Percentiles rank a stretch among this genome's conserved stretches.
Conservation (phyloP, 306 rosid species). For the Astragalus membranaceus region DNA sequence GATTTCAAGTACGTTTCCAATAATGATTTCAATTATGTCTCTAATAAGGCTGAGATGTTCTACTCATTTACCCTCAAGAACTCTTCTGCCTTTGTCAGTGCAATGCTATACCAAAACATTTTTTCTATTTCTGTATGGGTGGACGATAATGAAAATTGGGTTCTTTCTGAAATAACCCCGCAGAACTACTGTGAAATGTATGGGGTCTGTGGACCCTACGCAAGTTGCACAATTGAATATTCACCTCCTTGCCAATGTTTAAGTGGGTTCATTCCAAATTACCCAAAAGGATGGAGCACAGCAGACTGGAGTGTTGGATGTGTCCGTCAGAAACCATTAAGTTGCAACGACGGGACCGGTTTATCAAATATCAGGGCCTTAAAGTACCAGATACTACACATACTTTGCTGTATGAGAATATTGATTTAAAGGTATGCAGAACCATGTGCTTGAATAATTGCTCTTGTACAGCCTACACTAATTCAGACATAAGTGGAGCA, state of each 20-base stretch:
- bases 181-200: not conserved
- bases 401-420: not conserved
- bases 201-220: constrained; percentile 5
- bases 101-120: not conserved
- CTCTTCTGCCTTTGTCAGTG: too few species aligned
- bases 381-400: constrained; percentile 20
- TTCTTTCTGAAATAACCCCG: not conserved
- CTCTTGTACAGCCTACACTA: constrained; percentile 23
- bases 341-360: not conserved
- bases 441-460: constrained; percentile 11
- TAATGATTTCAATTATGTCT: not conserved
- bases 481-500: constrained; percentile 18
- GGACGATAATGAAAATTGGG: not conserved
- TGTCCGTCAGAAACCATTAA: not conserved
- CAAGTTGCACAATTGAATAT: not conserved
- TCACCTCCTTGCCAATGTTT: constrained; percentile 19
- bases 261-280: constrained; percentile 9
- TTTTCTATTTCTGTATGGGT: not conserved
- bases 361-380: not conserved
- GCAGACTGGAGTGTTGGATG: constrained; percentile 12
- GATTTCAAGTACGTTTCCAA: not conserved
- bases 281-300: not conserved
- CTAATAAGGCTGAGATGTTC: not conserved
- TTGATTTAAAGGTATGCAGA: not conserved
- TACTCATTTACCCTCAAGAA: not conserved